Evolutionary conservation across 2,329 filamentous ascomycete genomes (phyloP), one percentile per base, ranked within the genome.

Genomic region (Aspergillus sp.): DNA sequence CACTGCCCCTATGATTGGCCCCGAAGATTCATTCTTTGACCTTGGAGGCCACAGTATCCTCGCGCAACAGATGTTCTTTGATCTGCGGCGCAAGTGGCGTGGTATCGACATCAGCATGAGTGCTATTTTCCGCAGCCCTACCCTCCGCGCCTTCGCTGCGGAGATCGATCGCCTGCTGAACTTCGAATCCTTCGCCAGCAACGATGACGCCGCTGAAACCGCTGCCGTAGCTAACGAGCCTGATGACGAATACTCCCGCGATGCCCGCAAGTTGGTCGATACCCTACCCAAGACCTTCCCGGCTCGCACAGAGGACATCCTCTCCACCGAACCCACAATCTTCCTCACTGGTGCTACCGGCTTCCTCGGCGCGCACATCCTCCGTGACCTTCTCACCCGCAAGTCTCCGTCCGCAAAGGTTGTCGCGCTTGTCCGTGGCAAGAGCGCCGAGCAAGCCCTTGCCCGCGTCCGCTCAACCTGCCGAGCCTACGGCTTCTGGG

Each of bases 311-410:
- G 77, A 60, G 47, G 67, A 62, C 41, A 66, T 79, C 35, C 68
- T 75, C 14, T 61, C 69, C 27, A 64, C 64, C 7, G 70, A 70
- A 39, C 75, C 80, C 3, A 91, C 88, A 0, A 81, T 95, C 11
- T 90, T 97, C 73, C 77, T 97, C 5, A 97, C 93, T 3, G 92
- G 93, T 44, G 91, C 90, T 4, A 97, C 93, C 5, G 93, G 93
- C 2, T 97, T 97, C 79, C 76, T 97, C 19, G 93, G 93, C 27
- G 84, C 90, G 0, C 96, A 92, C 68, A 79, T 97, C 11, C 78
- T 96, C 33, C 84, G 84, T 55, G 90, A 96, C 55, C 75, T 96
- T 1, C 80, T 97, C 1, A 83, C 83, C 40, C 81, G 88, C 23
- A 77, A 79, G 9, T 76, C 77, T 15, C 82, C 78, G 17, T 74